Base-by-base conservation (phyloP, 1,139 yeast genomes). In the Tardiomyces digboiensis region DNA sequence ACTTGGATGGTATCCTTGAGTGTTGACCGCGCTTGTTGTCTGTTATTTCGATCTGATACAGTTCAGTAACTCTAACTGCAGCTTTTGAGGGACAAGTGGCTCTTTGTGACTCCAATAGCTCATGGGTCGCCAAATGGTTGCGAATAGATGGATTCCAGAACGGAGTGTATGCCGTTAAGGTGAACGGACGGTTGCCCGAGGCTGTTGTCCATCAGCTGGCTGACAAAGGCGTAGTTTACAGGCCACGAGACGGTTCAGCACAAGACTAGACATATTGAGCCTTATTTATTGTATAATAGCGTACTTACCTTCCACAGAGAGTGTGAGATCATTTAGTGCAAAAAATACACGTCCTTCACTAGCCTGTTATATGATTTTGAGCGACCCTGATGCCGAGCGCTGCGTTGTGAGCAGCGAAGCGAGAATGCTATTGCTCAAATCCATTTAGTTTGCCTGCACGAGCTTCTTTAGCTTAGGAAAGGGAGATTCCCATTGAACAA, bases 81-180 rank as follows among this genome's bases (percentile, higher is more conserved):
- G 67, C 96, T 1, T 93, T 88, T 60, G 99, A 91, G 68, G 99
- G 99, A 0, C 71, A 85, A 40, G 95, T 91, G 10, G 97, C 97
- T 1, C 74, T 88, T 52, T 88, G 95, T 44, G 88, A 83, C 48
- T 89, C 91, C 41, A 78, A 78, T 44, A 78, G 75, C 38, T 87
- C 97, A 2, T 91, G 99, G 99, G 97, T 88, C 26, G 97, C 97
- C 19, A 78, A 87, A 59, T 91, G 99, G 99, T 71, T 91, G 47
- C 79, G 97, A 65, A 83, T 91, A 21, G 95, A 87, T 56, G 82
- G 87, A 21, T 88, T 88, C 60, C 82, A 80, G 23, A 84, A 94
- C 1, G 99, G 98, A 0, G 64, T 91, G 55, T 66, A 91, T 58
- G 98, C 98, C 1, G 94, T 89, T 39, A 86, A 91, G 59, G 91